Percentiles rank a stretch among this genome's conserved stretches.
Evolutionary conservation across 2,329 filamentous ascomycete genomes (phyloP).

Genomic region (Scedosporium apiospermum): DNA sequence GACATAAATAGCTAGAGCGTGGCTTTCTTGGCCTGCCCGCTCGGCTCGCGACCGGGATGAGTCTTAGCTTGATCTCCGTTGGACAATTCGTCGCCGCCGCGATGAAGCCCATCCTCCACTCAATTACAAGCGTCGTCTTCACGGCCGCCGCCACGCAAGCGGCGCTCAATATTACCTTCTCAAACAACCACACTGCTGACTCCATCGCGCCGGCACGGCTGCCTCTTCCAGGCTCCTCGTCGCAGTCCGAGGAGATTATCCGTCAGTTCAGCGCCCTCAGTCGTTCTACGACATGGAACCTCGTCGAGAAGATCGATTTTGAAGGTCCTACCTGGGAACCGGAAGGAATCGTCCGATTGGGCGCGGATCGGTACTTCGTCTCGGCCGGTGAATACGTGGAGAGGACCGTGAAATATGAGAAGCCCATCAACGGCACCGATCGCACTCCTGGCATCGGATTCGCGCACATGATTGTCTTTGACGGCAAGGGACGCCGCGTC

Average conservation of each 20-base stretch:
- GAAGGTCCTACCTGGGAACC: constrained; percentile 37
- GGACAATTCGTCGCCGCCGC: background rate
- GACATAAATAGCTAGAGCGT: background rate
- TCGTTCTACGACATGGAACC: constrained; percentile 31
- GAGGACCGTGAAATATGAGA: constrained; percentile 16
- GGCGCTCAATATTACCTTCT: constrained; percentile 23
- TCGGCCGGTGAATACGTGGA: constrained; percentile 33
- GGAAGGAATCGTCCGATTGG: constrained; percentile 35
- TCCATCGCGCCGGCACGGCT: constrained; percentile 23
- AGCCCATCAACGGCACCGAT: constrained; percentile 42
- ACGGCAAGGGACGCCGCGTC: constrained; percentile 28
- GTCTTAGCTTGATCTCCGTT: background rate
- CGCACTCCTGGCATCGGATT: constrained; percentile 32
- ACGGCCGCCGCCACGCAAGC: background rate
- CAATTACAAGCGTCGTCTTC: background rate
- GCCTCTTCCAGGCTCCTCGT: constrained; percentile 22
- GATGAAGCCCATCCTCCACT: background rate
- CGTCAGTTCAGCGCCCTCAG: constrained; percentile 22
- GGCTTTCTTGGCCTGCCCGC: background rate
- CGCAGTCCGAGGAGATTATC: constrained; percentile 26
- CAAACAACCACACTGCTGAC: constrained; percentile 13
- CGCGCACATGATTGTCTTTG: constrained; percentile 34
- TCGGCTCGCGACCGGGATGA: background rate
- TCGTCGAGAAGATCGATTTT: constrained; percentile 29
- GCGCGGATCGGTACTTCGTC: constrained; percentile 32